Conservation (phyloP, 495 filamentous ascomycete species). For the Penicillium macrosclerotiorum region DNA sequence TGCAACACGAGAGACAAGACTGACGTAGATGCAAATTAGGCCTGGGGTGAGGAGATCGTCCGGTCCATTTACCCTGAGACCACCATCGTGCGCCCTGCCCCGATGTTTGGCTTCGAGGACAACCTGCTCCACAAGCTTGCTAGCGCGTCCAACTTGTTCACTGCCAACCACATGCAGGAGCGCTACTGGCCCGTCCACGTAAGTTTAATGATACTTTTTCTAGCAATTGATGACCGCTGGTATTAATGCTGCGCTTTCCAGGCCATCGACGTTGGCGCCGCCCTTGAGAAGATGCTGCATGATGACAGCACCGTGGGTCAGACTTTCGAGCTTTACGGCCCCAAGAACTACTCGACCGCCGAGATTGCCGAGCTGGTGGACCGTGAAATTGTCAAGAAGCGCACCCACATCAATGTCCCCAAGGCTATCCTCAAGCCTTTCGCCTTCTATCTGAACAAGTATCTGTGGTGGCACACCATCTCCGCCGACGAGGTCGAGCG, state of each 20-base stretch:
- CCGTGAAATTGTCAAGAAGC: conserved; percentile 84
- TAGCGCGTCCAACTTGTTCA: conserved; percentile 73
- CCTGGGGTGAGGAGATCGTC: conserved; percentile 75
- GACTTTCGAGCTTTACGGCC: conserved; percentile 94
- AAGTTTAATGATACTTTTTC: conserved; percentile 30
- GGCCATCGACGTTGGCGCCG: conserved; percentile 84
- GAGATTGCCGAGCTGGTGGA: conserved; percentile 88
- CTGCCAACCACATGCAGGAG: conserved; percentile 89
- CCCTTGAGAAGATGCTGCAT: conserved; percentile 81
- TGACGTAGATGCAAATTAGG: conserved; percentile 47
- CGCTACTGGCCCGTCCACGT: conserved; percentile 90
- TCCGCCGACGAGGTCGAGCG: conserved; percentile 88
- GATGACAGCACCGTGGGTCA: conserved; percentile 86
- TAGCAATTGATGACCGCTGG: background rate
- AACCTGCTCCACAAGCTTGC: conserved; percentile 85
- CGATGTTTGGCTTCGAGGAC: conserved; percentile 94
- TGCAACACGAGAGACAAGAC: too few species aligned
- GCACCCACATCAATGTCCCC: conserved; percentile 89
- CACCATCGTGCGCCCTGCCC: conserved; percentile 92
- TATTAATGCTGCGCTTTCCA: conserved; percentile 29
- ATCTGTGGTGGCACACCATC: conserved; percentile 81
- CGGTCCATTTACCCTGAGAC: conserved; percentile 95
- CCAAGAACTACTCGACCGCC: conserved; percentile 83
- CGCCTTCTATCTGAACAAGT: conserved; percentile 69
- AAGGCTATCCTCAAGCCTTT: conserved; percentile 70